A percentile compares a stretch with the other conserved stretches of the same genome.
Evolutionary conservation across 495 filamentous ascomycete species (phyloP).

Genomic region (Aspergillus carlsbadensis): DNA sequence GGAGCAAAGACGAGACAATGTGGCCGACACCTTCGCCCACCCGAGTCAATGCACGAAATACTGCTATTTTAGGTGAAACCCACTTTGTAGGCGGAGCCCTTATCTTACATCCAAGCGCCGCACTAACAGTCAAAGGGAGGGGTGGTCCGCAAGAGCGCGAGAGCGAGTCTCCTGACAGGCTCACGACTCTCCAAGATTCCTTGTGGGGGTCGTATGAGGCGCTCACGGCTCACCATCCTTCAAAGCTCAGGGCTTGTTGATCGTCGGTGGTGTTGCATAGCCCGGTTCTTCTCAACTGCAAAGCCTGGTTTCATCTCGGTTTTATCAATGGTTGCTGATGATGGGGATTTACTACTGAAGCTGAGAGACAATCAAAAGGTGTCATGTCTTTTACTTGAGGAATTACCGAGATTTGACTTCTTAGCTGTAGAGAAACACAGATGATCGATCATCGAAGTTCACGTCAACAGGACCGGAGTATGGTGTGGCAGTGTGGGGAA

Average conservation of each 20-base stretch:
- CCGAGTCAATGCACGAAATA: not conserved
- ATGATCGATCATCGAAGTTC: not conserved
- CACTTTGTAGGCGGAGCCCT: not conserved
- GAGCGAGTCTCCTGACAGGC: constrained; percentile 24
- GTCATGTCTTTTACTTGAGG: not conserved
- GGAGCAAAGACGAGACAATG: too few relatives aligned
- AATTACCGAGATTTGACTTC: not conserved
- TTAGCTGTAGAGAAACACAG: not conserved
- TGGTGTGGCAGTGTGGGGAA: not conserved
- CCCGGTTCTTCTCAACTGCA: constrained; percentile 10
- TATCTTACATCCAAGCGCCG: constrained; percentile 11
- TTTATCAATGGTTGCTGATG: constrained; percentile 5
- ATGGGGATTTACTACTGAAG: not conserved
- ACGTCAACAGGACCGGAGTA: not conserved
- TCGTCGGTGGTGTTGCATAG: constrained; percentile 12
- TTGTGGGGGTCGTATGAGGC: not conserved
- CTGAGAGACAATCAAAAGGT: too few relatives aligned
- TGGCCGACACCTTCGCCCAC: too few relatives aligned
- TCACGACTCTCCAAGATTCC: constrained; percentile 11
- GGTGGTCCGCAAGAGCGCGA: constrained; percentile 3
- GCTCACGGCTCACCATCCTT: constrained; percentile 1
- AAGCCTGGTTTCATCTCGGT: not conserved
- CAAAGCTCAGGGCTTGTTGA: constrained; percentile 1
- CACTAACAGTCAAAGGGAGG: constrained; percentile 12
- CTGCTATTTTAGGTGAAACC: not conserved